Conservation (phyloP, 139 green algal species). For the Coelastrella sp. region DNA sequence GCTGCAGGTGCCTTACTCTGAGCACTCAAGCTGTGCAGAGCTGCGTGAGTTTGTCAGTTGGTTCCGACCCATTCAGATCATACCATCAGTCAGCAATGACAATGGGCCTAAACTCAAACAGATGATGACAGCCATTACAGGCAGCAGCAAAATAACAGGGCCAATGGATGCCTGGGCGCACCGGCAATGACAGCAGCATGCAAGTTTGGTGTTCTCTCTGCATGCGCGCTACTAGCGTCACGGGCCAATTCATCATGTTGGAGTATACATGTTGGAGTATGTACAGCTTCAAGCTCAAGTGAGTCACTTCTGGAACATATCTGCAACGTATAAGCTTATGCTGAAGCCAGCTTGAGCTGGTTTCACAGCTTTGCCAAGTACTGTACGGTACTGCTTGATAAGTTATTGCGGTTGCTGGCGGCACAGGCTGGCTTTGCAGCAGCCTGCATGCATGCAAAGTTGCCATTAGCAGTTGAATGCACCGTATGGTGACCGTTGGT, state of each 20-base stretch:
- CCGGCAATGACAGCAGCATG: neutral
- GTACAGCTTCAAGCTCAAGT: no score
- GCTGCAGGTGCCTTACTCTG: slow-evolving; percentile 69
- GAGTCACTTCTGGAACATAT: no score
- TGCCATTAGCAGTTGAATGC: no score
- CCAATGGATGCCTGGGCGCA: slow-evolving; percentile 35
- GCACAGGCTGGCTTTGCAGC: no score
- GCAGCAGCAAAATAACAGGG: neutral
- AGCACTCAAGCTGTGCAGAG: slow-evolving; percentile 69
- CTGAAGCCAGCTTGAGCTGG: no score
- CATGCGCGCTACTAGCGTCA: neutral
- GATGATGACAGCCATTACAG: slow-evolving; percentile 35
- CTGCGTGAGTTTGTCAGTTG: slow-evolving; percentile 78
- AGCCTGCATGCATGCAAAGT: no score
- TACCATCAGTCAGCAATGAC: slow-evolving; percentile 81
- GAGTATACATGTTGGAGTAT: no score
- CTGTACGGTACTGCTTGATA: no score
- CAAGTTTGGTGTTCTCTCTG: neutral
- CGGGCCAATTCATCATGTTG: neutral
- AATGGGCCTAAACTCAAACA: slow-evolving; percentile 55
- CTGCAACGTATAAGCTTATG: no score
- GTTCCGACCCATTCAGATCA: slow-evolving; percentile 67
- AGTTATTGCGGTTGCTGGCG: no score
- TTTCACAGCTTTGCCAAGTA: no score
- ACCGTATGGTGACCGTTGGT: no score